Conservation (phyloP, 352 stramenopile species). For the Pythium sp. region DNA sequence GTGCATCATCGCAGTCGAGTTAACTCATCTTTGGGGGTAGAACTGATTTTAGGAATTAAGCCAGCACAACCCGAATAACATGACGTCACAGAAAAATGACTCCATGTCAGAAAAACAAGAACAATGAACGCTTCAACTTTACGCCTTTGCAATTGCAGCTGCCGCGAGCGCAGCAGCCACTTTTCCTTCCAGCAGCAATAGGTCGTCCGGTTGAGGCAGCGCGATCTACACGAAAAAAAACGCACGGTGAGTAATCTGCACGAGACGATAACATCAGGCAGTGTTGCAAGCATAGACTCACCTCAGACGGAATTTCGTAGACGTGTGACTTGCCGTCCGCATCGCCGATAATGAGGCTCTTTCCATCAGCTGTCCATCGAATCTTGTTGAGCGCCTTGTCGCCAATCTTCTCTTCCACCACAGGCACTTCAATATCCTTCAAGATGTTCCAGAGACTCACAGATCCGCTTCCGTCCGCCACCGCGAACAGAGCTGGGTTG, state of each 20-base stretch:
- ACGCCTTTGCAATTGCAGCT: slow-evolving; percentile 40
- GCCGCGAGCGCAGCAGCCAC: slow-evolving; percentile 50
- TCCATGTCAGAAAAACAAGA: neutral
- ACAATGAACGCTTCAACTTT: slow-evolving; percentile 2
- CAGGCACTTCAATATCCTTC: slow-evolving; percentile 78
- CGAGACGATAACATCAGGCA: neutral
- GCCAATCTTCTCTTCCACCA: slow-evolving; percentile 60
- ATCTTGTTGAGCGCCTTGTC: slow-evolving; percentile 84
- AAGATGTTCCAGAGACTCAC: slow-evolving; percentile 86
- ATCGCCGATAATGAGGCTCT: slow-evolving; percentile 77
- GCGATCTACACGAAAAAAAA: slow-evolving; percentile 43
- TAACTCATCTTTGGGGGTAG: neutral
- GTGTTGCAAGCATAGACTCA: slow-evolving; percentile 25
- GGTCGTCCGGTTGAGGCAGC: slow-evolving; percentile 58
- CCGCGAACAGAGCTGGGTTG: slow-evolving; percentile 79
- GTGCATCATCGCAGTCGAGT: neutral
- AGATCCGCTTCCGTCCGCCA: slow-evolving; percentile 68
- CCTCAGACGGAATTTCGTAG: slow-evolving; percentile 78
- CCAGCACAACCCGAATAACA: neutral
- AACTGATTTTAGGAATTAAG: neutral
- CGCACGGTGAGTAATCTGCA: neutral
- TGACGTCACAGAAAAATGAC: neutral
- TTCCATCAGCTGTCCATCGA: slow-evolving; percentile 75
- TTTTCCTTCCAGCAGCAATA: slow-evolving; percentile 61
- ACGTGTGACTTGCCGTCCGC: slow-evolving; percentile 69